Conservation (phyloP, 23 red algal species). For the Agarophyton chilense region DNA sequence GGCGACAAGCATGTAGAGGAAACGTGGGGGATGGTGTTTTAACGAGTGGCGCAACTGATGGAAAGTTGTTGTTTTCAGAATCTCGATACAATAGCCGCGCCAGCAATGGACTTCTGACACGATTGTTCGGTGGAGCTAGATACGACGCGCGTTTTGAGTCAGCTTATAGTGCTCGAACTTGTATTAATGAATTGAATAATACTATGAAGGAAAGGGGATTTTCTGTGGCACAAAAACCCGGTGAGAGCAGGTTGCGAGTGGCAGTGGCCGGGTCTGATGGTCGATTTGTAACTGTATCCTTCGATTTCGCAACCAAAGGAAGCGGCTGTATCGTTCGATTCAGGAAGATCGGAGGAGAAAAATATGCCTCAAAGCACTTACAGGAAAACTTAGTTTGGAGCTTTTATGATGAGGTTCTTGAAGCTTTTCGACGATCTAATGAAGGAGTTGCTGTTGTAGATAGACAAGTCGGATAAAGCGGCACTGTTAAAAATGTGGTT, state of each 20-base stretch:
- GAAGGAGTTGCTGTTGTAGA: neutral
- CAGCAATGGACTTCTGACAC: neutral
- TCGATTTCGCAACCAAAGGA: conserved; percentile 21
- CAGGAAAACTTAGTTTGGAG: conserved; percentile 10
- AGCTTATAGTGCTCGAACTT: neutral
- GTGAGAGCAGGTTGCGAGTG: conserved; percentile 12
- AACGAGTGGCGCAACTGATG: neutral
- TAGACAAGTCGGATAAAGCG: neutral
- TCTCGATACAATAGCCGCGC: neutral
- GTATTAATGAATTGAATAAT: neutral
- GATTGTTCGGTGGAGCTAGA: conserved; percentile 2
- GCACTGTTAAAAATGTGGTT: too few species aligned
- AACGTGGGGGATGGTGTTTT: neutral
- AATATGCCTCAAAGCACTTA: neutral
- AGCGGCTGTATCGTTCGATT: conserved; percentile 12
- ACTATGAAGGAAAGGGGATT: conserved; percentile 11
- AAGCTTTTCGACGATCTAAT: conserved; percentile 26
- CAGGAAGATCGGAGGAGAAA: conserved; percentile 6
- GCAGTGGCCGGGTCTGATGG: neutral
- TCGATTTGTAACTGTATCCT: conserved; percentile 24
- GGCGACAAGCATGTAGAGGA: neutral
- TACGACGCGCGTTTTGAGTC: conserved; percentile 20
- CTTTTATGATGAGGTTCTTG: conserved; percentile 20
- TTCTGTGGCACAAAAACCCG: conserved; percentile 4
- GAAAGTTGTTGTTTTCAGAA: neutral